These are phyloP conservation scores for Marchantia paleacea DNA, from an alignment of 225 moss, liverwort and hornwort species.

Conservation along the genomic window DNA sequence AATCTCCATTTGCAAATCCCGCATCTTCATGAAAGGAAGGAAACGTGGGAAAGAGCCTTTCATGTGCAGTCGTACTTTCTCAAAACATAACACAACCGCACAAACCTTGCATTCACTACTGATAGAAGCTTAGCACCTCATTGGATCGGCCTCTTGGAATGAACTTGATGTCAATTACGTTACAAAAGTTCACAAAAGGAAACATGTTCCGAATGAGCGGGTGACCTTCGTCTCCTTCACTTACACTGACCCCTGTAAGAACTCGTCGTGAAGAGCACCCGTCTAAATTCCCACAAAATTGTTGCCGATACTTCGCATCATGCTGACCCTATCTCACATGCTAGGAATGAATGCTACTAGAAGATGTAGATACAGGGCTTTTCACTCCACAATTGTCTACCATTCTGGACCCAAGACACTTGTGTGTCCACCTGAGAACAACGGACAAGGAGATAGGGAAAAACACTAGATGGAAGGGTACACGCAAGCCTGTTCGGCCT, in stretches of 20 bases:
- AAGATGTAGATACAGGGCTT: not conserved
- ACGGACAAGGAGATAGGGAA: not conserved
- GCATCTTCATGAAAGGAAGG: not conserved
- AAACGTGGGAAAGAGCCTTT: not conserved
- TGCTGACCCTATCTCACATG: not conserved
- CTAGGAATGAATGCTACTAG: not conserved
- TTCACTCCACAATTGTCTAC: conserved; percentile 9
- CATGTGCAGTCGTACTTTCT: too few species aligned
- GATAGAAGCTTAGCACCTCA: not conserved
- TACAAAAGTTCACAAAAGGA: conserved; percentile 9
- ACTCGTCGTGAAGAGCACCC: not conserved
- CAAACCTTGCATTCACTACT: not conserved
- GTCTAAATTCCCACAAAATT: conserved; percentile 17
- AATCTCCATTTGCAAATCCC: not conserved
- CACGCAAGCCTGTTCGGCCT: not conserved
- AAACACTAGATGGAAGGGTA: not conserved
- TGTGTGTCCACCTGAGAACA: not conserved
- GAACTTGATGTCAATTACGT: not conserved
- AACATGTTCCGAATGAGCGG: not conserved
- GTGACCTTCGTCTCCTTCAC: not conserved
- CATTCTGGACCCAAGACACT: not conserved
- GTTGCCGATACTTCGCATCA: conserved; percentile 11
- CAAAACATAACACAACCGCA: not conserved
- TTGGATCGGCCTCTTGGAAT: not conserved
- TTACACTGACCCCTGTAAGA: not conserved